These are phyloP conservation scores for Jimgerdemannia flammicorona DNA, from an alignment of 192 early-diverging fungal species.

Conservation along the genomic window DNA sequence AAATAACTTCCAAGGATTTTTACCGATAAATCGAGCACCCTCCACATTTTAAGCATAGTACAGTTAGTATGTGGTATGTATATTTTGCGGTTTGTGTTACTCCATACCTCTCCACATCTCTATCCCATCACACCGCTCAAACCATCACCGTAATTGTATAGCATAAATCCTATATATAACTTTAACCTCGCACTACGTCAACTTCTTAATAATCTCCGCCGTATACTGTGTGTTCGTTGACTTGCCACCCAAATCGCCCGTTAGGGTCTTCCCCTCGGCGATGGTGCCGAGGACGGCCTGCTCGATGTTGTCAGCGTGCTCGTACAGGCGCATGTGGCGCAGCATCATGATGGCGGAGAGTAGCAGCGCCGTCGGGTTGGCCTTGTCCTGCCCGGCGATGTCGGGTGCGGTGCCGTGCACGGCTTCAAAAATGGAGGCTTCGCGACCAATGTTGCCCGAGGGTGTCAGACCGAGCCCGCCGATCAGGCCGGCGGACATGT, in stretches of 20 bases:
- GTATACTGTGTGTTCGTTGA: constrained; percentile 83
- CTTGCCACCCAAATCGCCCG: constrained; percentile 88
- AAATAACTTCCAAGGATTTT: too few relatives aligned
- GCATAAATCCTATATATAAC: background rate
- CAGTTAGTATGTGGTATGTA: background rate
- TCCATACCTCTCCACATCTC: background rate
- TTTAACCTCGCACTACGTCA: constrained; percentile 9
- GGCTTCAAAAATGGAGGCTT: constrained; percentile 97
- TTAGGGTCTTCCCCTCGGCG: constrained; percentile 85
- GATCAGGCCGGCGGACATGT: constrained; percentile 97
- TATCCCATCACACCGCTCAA: background rate
- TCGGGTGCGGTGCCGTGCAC: constrained; percentile 97
- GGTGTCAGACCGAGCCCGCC: constrained; percentile 98
- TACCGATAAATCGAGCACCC: too few relatives aligned
- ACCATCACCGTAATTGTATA: too few relatives aligned
- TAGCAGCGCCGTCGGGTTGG: constrained; percentile 93
- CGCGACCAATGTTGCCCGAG: constrained; percentile 97
- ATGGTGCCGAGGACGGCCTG: constrained; percentile 90
- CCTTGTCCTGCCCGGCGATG: constrained; percentile 88
- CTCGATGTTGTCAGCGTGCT: constrained; percentile 83
- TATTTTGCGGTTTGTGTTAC: background rate
- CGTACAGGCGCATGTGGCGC: constrained; percentile 87
- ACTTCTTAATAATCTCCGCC: constrained; percentile 74
- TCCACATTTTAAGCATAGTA: too few relatives aligned
- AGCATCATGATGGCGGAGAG: constrained; percentile 98